phyloP scores from a whole-genome alignment of 768 basidiomycete species.

The Naganishia antarctica region DNA sequence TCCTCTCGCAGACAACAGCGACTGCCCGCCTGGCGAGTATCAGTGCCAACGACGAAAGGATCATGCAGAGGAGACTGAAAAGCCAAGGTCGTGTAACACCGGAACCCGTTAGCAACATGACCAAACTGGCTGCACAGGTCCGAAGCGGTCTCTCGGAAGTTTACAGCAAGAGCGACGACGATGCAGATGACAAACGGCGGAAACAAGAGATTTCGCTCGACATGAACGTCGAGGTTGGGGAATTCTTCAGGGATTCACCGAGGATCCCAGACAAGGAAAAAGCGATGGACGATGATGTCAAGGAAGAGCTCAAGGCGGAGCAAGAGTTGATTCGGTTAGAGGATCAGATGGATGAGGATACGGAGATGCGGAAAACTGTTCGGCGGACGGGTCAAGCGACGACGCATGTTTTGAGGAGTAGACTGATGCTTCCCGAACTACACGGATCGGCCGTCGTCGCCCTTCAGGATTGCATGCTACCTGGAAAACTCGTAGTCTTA shows the following conservation, averaged over 20 bases:
- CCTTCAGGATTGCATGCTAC: background rate
- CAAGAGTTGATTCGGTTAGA: conserved; percentile 20
- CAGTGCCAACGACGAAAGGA: conserved; percentile 20
- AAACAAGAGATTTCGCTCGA: conserved; percentile 6
- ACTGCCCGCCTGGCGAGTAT: conserved; percentile 23
- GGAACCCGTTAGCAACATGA: conserved; percentile 14
- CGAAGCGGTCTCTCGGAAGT: conserved; percentile 20
- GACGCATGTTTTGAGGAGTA: background rate
- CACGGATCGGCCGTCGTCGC: background rate
- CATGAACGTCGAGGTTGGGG: conserved; percentile 16
- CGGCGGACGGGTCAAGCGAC: background rate
- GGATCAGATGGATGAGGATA: conserved; percentile 14
- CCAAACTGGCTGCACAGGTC: conserved; percentile 15
- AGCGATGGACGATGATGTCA: conserved; percentile 18
- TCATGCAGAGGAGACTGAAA: conserved; percentile 11
- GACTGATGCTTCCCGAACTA: background rate
- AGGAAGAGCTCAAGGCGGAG: conserved; percentile 21
- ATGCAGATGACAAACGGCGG: background rate
- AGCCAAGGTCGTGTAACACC: background rate
- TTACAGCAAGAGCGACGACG: conserved; percentile 19
- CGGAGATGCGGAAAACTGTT: background rate
- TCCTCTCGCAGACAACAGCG: conserved; percentile 16
- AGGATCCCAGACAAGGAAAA: conserved; percentile 21
- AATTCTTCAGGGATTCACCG: conserved; percentile 19
- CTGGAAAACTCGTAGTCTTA: conserved; percentile 9